These are phyloP conservation scores for Chytriomyces confervae DNA, from an alignment of 192 early-diverging fungal genomes.

Conservation along the genomic window DNA sequence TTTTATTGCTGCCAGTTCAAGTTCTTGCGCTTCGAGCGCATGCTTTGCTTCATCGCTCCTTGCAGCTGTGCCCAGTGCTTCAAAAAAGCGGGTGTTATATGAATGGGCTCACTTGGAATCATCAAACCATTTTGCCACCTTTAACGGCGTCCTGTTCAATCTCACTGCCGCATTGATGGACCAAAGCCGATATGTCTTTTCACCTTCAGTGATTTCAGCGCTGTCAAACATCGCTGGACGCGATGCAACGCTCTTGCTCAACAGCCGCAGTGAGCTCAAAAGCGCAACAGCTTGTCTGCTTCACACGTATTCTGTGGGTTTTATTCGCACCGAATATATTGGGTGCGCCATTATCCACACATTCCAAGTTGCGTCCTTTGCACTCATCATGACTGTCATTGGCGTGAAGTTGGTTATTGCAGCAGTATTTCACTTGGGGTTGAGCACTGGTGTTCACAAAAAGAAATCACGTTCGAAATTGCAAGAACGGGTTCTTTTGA, in stretches of 20 bases:
- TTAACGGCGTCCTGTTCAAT: slow-evolving; percentile 51
- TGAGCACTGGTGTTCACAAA: background rate
- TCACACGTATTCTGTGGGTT: slow-evolving; percentile 40
- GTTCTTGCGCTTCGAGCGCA: slow-evolving; percentile 12
- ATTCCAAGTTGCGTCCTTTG: slow-evolving; percentile 28
- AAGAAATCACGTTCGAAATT: background rate
- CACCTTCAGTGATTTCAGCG: background rate
- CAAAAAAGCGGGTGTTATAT: too few relatives aligned
- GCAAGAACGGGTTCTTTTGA: background rate
- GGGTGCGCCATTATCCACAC: slow-evolving; percentile 49
- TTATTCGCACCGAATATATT: slow-evolving; percentile 32
- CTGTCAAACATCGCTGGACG: background rate
- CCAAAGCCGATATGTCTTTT: background rate
- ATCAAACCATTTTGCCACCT: slow-evolving; percentile 6
- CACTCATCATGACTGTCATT: slow-evolving; percentile 45
- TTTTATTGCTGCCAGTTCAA: too few relatives aligned
- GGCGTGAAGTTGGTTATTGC: slow-evolving; percentile 50
- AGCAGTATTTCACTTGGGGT: slow-evolving; percentile 36
- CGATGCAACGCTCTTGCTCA: slow-evolving; percentile 8
- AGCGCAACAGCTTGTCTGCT: background rate
- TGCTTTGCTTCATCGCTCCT: slow-evolving; percentile 21
- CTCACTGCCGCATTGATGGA: slow-evolving; percentile 18
- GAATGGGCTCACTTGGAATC: too few relatives aligned
- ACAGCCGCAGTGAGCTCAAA: background rate
- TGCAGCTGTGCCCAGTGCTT: too few relatives aligned